Evolutionary conservation across 1,284 basidiomycete genomes (phyloP).

Genomic region (Cronartium ribicola): DNA sequence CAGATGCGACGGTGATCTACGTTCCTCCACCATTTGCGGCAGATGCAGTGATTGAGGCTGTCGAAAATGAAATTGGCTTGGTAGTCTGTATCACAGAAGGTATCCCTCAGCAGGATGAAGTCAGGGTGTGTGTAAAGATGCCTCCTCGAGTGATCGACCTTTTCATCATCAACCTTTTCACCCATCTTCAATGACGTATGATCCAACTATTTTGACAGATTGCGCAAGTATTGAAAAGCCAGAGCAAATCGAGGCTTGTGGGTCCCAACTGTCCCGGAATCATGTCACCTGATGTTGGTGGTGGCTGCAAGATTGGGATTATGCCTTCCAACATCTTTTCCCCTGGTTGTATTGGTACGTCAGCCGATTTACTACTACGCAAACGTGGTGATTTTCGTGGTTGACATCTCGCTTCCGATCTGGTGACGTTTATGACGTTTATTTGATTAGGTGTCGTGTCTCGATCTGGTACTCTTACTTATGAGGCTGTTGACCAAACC

Average conservation of each 20-base stretch:
- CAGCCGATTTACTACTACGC: background rate
- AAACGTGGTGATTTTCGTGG: background rate
- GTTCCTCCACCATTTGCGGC: slow-evolving; percentile 89
- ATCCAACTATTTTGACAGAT: slow-evolving; percentile 57
- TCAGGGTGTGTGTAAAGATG: slow-evolving; percentile 60
- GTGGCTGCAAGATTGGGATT: slow-evolving; percentile 98
- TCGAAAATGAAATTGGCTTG: slow-evolving; percentile 90
- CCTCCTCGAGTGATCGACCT: background rate
- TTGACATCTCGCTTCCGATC: background rate
- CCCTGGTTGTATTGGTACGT: slow-evolving; percentile 45
- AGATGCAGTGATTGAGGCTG: slow-evolving; percentile 93
- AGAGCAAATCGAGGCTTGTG: slow-evolving; percentile 89
- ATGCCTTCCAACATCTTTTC: slow-evolving; percentile 64
- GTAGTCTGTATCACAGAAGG: slow-evolving; percentile 98
- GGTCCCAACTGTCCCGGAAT: slow-evolving; percentile 98
- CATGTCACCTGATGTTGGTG: slow-evolving; percentile 70
- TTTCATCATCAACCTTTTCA: background rate
- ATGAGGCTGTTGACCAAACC: slow-evolving; percentile 89
- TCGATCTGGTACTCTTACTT: slow-evolving; percentile 87
- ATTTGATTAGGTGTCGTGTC: slow-evolving; percentile 77
- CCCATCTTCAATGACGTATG: background rate
- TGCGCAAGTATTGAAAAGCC: slow-evolving; percentile 85
- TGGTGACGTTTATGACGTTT: background rate
- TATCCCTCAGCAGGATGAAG: slow-evolving; percentile 92
- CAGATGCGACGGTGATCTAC: slow-evolving; percentile 90